A percentile compares a stretch with the other conserved stretches of the same genome.
phyloP scores from a whole-genome alignment of 2,329 filamentous ascomycete species.

The Diaporthe sp. region DNA sequence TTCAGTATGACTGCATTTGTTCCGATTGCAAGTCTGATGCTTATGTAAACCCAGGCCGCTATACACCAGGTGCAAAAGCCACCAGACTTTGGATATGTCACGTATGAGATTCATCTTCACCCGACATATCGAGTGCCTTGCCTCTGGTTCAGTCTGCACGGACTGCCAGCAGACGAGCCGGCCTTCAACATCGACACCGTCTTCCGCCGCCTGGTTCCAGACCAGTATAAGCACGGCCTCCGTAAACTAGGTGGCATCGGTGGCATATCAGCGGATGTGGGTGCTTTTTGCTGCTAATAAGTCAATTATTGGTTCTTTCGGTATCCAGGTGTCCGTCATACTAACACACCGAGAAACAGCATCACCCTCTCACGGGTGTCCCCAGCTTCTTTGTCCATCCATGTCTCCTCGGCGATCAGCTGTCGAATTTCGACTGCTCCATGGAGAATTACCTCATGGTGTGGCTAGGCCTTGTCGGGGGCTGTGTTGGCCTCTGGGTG shows the following conservation, averaged over 20 bases:
- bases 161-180: slow-evolving; percentile 67
- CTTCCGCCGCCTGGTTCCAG: slow-evolving; percentile 79
- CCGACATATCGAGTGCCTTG: slow-evolving; percentile 82
- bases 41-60: slow-evolving; percentile 54
- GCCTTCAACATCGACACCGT: slow-evolving; percentile 77
- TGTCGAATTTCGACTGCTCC: slow-evolving; percentile 75
- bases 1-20: slow-evolving; percentile 55
- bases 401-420: slow-evolving; percentile 87
- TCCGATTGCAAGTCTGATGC: slow-evolving; percentile 6
- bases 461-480: slow-evolving; percentile 91
- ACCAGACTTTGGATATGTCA: slow-evolving; percentile 63
- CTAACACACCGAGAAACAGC: slow-evolving; percentile 68
- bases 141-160: slow-evolving; percentile 80
- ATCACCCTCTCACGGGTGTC: slow-evolving; percentile 84
- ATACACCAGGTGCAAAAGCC: slow-evolving; percentile 51
- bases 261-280: slow-evolving; percentile 82
- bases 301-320: slow-evolving; percentile 47
- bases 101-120: slow-evolving; percentile 82
- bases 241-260: slow-evolving; percentile 75
- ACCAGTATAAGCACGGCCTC: slow-evolving; percentile 73
- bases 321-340: slow-evolving; percentile 46
- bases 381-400: slow-evolving; percentile 94
- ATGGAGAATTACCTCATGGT: slow-evolving; percentile 82
- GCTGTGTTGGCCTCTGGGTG: slow-evolving; percentile 83
- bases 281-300: slow-evolving; percentile 56